Percentiles rank a stretch among this genome's conserved stretches.
These are phyloP conservation scores for Pholiota microspora DNA, from an alignment of 768 basidiomycete species.

Conservation along the genomic window DNA sequence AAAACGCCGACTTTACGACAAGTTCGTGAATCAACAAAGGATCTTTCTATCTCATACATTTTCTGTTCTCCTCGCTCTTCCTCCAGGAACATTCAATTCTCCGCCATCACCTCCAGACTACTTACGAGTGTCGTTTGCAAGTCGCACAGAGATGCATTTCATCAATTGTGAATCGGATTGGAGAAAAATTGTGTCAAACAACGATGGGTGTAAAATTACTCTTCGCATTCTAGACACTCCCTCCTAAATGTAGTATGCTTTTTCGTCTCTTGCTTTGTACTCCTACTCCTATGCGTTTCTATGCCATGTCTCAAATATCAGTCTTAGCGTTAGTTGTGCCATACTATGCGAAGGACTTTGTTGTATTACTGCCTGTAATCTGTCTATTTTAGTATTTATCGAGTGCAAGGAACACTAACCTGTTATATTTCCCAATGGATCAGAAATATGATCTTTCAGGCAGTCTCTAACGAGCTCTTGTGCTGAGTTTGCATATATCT, in stretches of 20 bases:
- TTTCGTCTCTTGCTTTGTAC: neutral
- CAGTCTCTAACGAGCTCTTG: no score
- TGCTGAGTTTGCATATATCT: no score
- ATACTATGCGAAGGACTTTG: no score
- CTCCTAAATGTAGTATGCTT: constrained; percentile 3
- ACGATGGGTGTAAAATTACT: constrained; percentile 50
- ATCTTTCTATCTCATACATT: constrained; percentile 54
- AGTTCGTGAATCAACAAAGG: constrained; percentile 63
- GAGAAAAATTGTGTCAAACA: constrained; percentile 43
- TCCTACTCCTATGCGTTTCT: neutral
- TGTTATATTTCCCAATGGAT: no score
- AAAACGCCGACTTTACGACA: constrained; percentile 58
- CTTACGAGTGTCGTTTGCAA: constrained; percentile 29
- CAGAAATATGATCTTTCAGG: no score
- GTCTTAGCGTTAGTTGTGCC: no score
- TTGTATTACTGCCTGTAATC: no score
- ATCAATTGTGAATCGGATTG: constrained; percentile 61
- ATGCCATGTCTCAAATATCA: neutral
- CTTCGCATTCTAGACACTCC: constrained; percentile 51
- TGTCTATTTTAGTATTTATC: no score
- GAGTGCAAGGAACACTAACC: no score
- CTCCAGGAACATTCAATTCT: constrained; percentile 14
- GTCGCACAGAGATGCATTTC: constrained; percentile 39
- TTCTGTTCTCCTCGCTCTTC: constrained; percentile 51
- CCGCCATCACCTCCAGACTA: constrained; percentile 24